Base-by-base conservation (phyloP, 2,329 filamentous ascomycete genomes). In the Penicillium occitanis region DNA sequence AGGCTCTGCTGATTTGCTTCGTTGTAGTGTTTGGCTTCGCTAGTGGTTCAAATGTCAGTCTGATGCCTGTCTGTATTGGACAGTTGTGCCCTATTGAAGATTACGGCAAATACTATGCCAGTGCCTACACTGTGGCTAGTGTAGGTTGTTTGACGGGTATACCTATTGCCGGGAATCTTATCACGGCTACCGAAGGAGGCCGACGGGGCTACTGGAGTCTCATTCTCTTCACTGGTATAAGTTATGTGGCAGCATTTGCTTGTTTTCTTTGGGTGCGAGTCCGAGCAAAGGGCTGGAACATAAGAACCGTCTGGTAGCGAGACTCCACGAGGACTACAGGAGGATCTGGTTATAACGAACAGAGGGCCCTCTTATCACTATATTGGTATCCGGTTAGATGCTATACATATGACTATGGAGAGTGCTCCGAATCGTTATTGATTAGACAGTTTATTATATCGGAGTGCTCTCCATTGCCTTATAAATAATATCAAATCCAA, bases 11-110 rank as follows among this genome's bases (percentile, higher is more conserved):
- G 8, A 68, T 76, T 8, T 68, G 63, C 11, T 76, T 69, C 35
- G 69, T 71, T 0, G 67, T 71, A 0, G 65, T 76, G 0, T 76
- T 79, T 50, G 78, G 78, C 1, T 79, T 80, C 64, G 75, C 69
- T 40, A 74, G 73, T 30, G 79, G 78, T 4, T 73, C 73, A 2
- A 78, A 77, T 25, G 74, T 80, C 46, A 76, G 73, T 37, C 51
- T 80, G 61, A 76, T 74, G 5, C 79, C 78, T 0, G 73, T 80
- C 0, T 84, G 81, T 62, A 73, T 84, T 3, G 80, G 80, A 2
- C 81, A 84, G 68, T 73, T 84, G 6, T 84, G 82, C 66, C 68
- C 71, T 2, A 79, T 77, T 0, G 71, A 76, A 28, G 73, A 79
- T 37, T 82, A 82, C 70, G 78, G 79, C 0, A 73, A 74, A 25